Percentiles rank a stretch among this genome's conserved stretches.
Conservation (phyloP, 352 stramenopile species). For the Phytophthora rubi region DNA sequence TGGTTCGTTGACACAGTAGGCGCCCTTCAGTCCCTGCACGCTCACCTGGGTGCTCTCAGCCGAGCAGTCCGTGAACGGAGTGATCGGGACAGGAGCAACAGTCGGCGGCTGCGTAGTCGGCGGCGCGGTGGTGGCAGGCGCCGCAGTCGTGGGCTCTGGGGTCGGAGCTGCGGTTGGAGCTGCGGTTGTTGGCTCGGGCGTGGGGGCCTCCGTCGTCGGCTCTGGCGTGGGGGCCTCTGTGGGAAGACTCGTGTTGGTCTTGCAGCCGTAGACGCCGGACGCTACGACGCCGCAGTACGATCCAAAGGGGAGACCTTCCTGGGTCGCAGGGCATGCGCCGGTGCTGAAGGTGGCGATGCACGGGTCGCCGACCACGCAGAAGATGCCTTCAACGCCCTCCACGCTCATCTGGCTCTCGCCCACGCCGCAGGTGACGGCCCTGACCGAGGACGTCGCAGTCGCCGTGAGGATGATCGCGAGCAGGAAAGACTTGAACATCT, state of each 20-base stretch:
- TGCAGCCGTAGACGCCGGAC: constrained; percentile 47
- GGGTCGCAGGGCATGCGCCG: constrained; percentile 28
- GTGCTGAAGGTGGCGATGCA: constrained; percentile 38
- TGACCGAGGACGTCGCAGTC: constrained; percentile 15
- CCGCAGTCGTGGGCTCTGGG: constrained; percentile 1
- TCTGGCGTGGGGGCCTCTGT: constrained; percentile 6
- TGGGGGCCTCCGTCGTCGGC: neutral
- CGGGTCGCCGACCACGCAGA: constrained; percentile 32
- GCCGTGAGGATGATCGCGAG: constrained; percentile 34
- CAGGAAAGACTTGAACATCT: constrained; percentile 40
- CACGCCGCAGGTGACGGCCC: constrained; percentile 17
- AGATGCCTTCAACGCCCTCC: constrained; percentile 37
- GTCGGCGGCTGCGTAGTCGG: constrained; percentile 5
- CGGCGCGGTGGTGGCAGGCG: constrained; percentile 6
- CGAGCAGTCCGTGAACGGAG: constrained; percentile 16
- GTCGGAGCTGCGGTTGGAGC: constrained; percentile 1
- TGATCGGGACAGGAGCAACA: constrained; percentile 7
- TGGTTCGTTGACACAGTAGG: constrained; percentile 51
- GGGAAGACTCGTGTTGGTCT: constrained; percentile 15
- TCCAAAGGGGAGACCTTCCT: constrained; percentile 36
- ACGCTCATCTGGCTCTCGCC: constrained; percentile 45
- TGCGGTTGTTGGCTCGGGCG: neutral
- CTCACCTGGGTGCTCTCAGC: constrained; percentile 26
- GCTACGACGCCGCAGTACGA: constrained; percentile 46
- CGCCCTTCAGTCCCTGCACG: constrained; percentile 45